Evolutionary conservation across 1,139 yeast genomes (phyloP), one percentile per base, ranked within the genome.

Genomic region (Sugiyamaella paludigena): DNA sequence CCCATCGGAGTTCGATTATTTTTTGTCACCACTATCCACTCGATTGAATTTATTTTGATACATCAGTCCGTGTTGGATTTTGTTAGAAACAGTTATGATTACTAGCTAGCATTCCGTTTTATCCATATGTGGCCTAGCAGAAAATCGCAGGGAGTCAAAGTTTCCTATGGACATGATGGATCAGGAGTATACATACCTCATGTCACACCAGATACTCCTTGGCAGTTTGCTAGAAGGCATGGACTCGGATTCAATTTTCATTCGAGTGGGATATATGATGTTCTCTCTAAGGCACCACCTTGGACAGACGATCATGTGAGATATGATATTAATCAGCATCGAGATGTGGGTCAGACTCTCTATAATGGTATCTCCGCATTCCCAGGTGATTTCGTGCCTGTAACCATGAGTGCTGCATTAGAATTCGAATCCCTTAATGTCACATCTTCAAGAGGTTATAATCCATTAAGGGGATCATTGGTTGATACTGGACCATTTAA

Each of bases 131-230:
- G 52, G 52, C 52, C 52, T 10, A 34, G 45, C 24, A 33, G 28
- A 27, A 35, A 29, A 27, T 30, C 33, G 11, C 39, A 39, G 19
- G 42, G 40, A 15, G 43, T 43, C 9, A 33, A 19, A 9, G 31
- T 57, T 15, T 47, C 55, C 16, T 59, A 58, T 47, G 63, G 63
- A 15, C 59, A 54, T 33, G 59, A 55, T 38, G 63, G 63, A 1
- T 36, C 54, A 15, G 57, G 50, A 3, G 28, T 59, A n/a, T 59
- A 48, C 43, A 42, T 53, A 13, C 60, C 62, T 3, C 33, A 45
- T 9, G 35, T 49, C 12, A 13, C 36, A 24, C 51, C 56, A 2
- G 51, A 51, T 8, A 40, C 43, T 27, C 63, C 63, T 5, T 58
- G 59, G 59, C 47, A 36, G 39, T 55, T 58, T 47, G 60, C 63